Evolutionary conservation across 768 basidiomycete genomes (phyloP).

Genomic region (Russula vinacea): DNA sequence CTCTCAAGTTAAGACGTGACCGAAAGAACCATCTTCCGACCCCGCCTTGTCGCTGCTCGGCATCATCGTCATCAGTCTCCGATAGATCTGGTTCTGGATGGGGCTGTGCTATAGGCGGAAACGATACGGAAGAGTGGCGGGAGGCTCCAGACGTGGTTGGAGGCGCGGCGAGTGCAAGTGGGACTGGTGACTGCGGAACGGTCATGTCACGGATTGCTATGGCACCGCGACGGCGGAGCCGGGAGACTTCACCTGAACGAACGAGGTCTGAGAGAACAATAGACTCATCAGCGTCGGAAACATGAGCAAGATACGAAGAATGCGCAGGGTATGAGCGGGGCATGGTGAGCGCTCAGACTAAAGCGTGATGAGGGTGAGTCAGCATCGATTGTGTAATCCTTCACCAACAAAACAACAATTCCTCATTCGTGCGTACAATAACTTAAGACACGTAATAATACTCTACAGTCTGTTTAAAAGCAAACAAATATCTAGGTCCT

Average conservation of each 20-base stretch:
- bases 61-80: constrained; percentile 22
- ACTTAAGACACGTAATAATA: no score
- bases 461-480: neutral
- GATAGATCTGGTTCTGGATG: constrained; percentile 20
- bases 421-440: no score
- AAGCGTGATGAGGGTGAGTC: neutral
- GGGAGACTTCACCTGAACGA: constrained; percentile 69
- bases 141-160: constrained; percentile 8
- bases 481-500: neutral
- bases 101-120: constrained; percentile 1
- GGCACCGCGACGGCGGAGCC: constrained; percentile 69
- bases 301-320: constrained; percentile 16
- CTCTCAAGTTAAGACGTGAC: constrained; percentile 20
- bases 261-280: constrained; percentile 72
- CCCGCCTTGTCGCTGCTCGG: constrained; percentile 18
- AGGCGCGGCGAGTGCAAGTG: constrained; percentile 14
- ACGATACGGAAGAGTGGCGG: constrained; percentile 5
- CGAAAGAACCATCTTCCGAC: constrained; percentile 21
- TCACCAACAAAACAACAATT: neutral
- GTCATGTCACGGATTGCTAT: constrained; percentile 47
- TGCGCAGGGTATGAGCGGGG: constrained; percentile 15
- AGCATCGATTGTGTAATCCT: constrained; percentile 7
- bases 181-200: constrained; percentile 28
- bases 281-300: constrained; percentile 57
- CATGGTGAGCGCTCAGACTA: constrained; percentile 20